phyloP scores from a whole-genome alignment of 2,329 filamentous ascomycete genomes.

The Exophiala viscosa region DNA sequence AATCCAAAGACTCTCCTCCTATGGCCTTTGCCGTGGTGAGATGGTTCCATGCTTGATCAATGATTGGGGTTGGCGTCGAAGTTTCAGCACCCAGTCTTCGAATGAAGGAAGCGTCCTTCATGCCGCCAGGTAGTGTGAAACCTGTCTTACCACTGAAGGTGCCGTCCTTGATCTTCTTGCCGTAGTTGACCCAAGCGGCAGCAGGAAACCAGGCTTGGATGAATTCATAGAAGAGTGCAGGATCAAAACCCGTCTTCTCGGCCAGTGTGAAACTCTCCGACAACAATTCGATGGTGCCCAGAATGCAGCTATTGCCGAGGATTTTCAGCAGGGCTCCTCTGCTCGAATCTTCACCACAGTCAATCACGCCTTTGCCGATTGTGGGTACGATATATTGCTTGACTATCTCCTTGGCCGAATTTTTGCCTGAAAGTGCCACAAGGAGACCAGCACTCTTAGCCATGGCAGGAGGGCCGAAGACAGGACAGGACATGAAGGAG shows the following conservation, averaged over 20 bases:
- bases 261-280: conserved; percentile 9
- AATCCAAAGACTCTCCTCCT: conserved; percentile 7
- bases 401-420: neutral
- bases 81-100: conserved; percentile 6
- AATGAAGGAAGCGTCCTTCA: conserved; percentile 9
- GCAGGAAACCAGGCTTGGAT: conserved; percentile 10
- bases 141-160: conserved; percentile 8
- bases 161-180: conserved; percentile 8
- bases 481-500: conserved; percentile 11
- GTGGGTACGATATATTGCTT: conserved; percentile 10
- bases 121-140: conserved; percentile 7
- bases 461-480: conserved; percentile 6
- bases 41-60: conserved; percentile 10
- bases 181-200: conserved; percentile 9
- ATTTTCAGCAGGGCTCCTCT: conserved; percentile 8
- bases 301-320: conserved; percentile 7
- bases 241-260: conserved; percentile 9
- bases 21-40: conserved; percentile 6
- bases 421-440: conserved; percentile 3
- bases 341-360: conserved; percentile 8
- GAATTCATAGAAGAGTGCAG: conserved; percentile 7
- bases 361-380: conserved; percentile 7
- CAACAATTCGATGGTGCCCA: conserved; percentile 8
- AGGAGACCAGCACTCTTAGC: conserved; percentile 8
- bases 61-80: conserved; percentile 6